phyloP scores from a whole-genome alignment of 352 stramenopile species.

The Ochromonadaceae sp. region DNA sequence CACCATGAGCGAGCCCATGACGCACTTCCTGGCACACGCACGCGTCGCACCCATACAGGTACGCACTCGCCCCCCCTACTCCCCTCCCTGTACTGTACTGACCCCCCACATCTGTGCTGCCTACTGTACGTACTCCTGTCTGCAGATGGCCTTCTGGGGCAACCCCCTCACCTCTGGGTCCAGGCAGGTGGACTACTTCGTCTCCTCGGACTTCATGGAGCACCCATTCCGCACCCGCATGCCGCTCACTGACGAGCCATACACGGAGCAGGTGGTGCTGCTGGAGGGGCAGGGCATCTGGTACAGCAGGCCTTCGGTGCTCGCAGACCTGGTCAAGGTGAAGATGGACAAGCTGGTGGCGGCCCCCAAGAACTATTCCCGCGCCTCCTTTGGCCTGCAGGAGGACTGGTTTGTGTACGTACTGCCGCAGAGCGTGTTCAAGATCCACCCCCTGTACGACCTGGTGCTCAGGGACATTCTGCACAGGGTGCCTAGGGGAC shows the following conservation, averaged over 20 bases:
- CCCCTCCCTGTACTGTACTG: too few species aligned
- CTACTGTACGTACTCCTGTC: too few species aligned
- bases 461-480: slow-evolving; percentile 34
- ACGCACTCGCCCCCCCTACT: too few species aligned
- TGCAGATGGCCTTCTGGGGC: slow-evolving; percentile 50
- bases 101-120: too few species aligned
- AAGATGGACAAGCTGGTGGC: neutral
- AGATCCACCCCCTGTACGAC: slow-evolving; percentile 40
- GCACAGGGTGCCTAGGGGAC: neutral
- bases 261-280: slow-evolving; percentile 37
- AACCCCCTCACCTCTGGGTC: slow-evolving; percentile 43
- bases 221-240: slow-evolving; percentile 18
- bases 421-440: slow-evolving; percentile 44
- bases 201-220: slow-evolving; percentile 45
- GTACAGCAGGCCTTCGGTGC: slow-evolving; percentile 23
- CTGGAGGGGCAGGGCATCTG: slow-evolving; percentile 44
- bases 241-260: slow-evolving; percentile 3
- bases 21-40: slow-evolving; percentile 34
- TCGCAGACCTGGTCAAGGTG: slow-evolving; percentile 6
- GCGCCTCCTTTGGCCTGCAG: neutral
- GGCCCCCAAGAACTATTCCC: neutral
- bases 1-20: slow-evolving; percentile 37
- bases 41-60: slow-evolving; percentile 36
- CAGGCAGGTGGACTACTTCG: slow-evolving; percentile 43
- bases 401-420: slow-evolving; percentile 27